Evolutionary conservation across 2,329 filamentous ascomycete species (phyloP).

Genomic region (Xylaria sp.): DNA sequence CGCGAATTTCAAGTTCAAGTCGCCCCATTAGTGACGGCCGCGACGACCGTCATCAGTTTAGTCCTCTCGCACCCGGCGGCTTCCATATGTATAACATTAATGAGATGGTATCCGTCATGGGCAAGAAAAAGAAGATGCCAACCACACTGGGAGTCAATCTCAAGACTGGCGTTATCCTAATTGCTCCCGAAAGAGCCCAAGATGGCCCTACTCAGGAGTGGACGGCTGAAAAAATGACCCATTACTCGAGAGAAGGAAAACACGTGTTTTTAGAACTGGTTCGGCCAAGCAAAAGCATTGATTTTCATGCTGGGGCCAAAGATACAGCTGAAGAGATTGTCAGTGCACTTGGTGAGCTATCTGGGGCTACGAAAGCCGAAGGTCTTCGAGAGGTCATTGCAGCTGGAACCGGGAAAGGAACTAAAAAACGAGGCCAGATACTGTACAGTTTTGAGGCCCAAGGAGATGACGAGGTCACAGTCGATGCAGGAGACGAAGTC

Average conservation of each 20-base stretch:
- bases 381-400: conserved; percentile 86
- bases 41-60: conserved; percentile 48
- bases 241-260: conserved; percentile 97
- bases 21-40: conserved; percentile 24
- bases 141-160: conserved; percentile 96
- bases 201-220: conserved; percentile 92
- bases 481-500: conserved; percentile 89
- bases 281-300: conserved; percentile 90
- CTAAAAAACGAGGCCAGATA: conserved; percentile 85
- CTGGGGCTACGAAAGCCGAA: conserved; percentile 85
- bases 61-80: conserved; percentile 74
- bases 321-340: conserved; percentile 97
- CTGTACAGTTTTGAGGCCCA: conserved; percentile 98
- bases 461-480: conserved; percentile 95
- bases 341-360: conserved; percentile 84
- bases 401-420: conserved; percentile 73
- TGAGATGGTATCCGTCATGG: conserved; percentile 97
- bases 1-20: conserved; percentile 52
- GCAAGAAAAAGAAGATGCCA: conserved; percentile 97
- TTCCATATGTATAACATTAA: conserved; percentile 98
- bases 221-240: conserved; percentile 94
- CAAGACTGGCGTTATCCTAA: conserved; percentile 86
- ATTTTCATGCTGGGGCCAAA: conserved; percentile 97
- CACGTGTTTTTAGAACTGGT: conserved; percentile 96
- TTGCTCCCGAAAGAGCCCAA: conserved; percentile 84